phyloP scores from a whole-genome alignment of 2,329 filamentous ascomycete genomes.

The Neonectria punicea region DNA sequence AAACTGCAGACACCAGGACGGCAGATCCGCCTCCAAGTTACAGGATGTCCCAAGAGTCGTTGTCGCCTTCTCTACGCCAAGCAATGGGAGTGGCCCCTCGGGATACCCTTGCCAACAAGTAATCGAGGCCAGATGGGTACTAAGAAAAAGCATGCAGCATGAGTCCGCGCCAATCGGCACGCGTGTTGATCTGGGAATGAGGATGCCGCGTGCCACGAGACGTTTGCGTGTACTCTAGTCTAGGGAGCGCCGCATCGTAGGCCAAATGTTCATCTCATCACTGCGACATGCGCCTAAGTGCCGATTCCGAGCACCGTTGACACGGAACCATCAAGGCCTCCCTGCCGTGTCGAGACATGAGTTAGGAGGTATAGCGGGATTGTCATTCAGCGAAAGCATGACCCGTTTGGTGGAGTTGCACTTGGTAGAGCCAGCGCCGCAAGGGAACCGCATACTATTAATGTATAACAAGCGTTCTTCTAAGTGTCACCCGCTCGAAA shows the following conservation, averaged over 20 bases:
- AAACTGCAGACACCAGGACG: slow-evolving; percentile 13
- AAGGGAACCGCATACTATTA: neutral
- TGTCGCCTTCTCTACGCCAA: slow-evolving; percentile 39
- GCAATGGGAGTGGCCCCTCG: slow-evolving; percentile 35
- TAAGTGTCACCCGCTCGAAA: neutral
- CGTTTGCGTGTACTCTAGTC: neutral
- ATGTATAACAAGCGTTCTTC: neutral
- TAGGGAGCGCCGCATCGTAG: neutral
- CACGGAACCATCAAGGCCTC: no score
- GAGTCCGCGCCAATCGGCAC: neutral
- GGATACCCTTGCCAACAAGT: slow-evolving; percentile 34
- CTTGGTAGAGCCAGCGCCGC: neutral
- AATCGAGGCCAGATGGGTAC: neutral
- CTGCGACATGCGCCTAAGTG: no score
- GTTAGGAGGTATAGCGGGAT: neutral
- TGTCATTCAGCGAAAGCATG: neutral
- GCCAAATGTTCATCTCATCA: neutral
- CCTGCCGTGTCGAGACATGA: no score
- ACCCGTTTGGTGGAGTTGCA: neutral
- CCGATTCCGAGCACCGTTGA: no score
- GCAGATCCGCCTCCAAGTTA: neutral
- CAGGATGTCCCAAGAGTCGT: slow-evolving; percentile 36
- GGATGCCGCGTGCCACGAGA: neutral
- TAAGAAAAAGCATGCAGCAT: no score
- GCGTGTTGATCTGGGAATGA: neutral